These are phyloP conservation scores for Dichomitus squalens DNA, from an alignment of 1,284 basidiomycete species.

Conservation along the genomic window DNA sequence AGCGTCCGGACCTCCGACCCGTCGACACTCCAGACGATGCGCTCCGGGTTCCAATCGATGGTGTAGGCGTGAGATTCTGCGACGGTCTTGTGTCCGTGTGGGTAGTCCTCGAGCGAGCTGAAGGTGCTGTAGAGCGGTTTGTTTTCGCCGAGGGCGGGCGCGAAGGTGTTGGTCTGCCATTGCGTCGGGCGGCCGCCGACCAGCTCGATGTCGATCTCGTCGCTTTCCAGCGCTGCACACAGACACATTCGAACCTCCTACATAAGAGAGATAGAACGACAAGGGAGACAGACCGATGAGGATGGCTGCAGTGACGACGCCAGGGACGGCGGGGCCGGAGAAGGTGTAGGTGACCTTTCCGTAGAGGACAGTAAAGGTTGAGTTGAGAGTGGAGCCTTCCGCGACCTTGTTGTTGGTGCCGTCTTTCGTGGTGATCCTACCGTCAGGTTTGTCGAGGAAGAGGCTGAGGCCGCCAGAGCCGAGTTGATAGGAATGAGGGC, in stretches of 20 bases:
- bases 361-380: constrained; percentile 41
- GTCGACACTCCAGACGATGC: constrained; percentile 48
- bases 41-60: constrained; percentile 45
- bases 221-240: constrained; percentile 33
- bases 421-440: constrained; percentile 34
- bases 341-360: constrained; percentile 42
- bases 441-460: constrained; percentile 38
- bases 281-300: constrained; percentile 35
- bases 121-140: constrained; percentile 43
- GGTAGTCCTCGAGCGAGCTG: constrained; percentile 36
- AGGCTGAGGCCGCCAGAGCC: constrained; percentile 36
- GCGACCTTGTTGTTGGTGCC: constrained; percentile 40
- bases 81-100: constrained; percentile 26
- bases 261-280: not conserved
- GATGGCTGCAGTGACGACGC: constrained; percentile 44
- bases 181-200: constrained; percentile 41
- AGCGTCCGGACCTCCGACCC: constrained; percentile 40
- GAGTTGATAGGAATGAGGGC: constrained; percentile 34
- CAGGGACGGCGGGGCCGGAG: constrained; percentile 35
- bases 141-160: constrained; percentile 35
- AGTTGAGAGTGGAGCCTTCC: constrained; percentile 46
- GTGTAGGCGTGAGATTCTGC: constrained; percentile 39
- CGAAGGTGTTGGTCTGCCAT: constrained; percentile 52
- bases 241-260: not conserved
- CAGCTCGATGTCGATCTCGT: constrained; percentile 51